Percentiles rank a stretch among this genome's conserved stretches.
These are phyloP conservation scores for Clavispora santaluciae DNA, from an alignment of 805 yeast species.

Conservation along the genomic window DNA sequence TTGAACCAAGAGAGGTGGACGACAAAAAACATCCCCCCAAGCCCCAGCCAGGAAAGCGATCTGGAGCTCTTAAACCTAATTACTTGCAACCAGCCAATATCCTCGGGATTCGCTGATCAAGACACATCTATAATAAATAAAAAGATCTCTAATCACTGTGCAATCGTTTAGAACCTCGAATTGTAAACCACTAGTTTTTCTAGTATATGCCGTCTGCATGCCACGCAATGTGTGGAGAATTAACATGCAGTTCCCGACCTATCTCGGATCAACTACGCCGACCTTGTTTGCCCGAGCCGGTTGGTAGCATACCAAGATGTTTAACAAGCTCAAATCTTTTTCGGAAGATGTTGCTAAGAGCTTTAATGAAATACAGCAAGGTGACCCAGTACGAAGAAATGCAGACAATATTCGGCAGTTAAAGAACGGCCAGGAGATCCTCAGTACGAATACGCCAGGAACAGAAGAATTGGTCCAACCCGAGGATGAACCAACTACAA, in stretches of 20 bases:
- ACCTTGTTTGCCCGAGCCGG: background rate
- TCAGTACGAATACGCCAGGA: slow-evolving; percentile 45
- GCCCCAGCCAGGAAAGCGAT: background rate
- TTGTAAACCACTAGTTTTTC: background rate
- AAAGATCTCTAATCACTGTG: background rate
- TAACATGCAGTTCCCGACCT: background rate
- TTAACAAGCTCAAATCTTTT: slow-evolving; percentile 37
- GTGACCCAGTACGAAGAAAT: slow-evolving; percentile 9
- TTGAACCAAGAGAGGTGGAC: slow-evolving; percentile 65
- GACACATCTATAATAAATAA: no score
- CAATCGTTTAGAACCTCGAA: background rate
- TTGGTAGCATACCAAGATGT: slow-evolving; percentile 20
- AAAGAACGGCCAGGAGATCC: slow-evolving; percentile 29
- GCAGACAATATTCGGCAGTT: slow-evolving; percentile 21
- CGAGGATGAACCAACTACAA: slow-evolving; percentile 26
- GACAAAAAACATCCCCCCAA: background rate
- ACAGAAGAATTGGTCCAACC: slow-evolving; percentile 44
- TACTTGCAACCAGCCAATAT: background rate
- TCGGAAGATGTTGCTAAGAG: slow-evolving; percentile 44
- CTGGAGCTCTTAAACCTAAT: background rate
- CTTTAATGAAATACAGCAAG: slow-evolving; percentile 29
- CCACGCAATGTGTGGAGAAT: background rate
- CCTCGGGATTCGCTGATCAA: background rate
- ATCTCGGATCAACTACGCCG: background rate
- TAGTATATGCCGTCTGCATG: background rate